A percentile compares a stretch with the other conserved stretches of the same genome.
Evolutionary conservation across 371 early-diverging fungal genomes (phyloP).

Genomic region (Lichtheimia corymbifera): DNA sequence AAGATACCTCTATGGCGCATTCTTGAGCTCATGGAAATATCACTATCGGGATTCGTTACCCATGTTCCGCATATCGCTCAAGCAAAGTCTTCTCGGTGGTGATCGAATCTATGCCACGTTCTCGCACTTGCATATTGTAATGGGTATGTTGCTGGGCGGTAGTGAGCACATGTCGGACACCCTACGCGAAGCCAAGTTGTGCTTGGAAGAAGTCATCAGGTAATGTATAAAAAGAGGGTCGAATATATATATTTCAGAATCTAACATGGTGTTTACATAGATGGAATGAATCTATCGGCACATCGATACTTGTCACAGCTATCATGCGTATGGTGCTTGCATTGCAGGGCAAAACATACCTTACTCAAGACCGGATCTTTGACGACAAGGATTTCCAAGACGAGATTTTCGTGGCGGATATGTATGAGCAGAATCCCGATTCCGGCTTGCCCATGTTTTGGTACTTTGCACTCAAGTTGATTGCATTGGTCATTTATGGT

Average conservation of each 20-base stretch:
- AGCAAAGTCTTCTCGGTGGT: conserved; percentile 43
- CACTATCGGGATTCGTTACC: conserved; percentile 39
- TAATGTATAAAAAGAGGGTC: background rate
- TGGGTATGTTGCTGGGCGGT: conserved; percentile 33
- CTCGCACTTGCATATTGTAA: conserved; percentile 36
- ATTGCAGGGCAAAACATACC: conserved; percentile 41
- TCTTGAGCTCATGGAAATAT: conserved; percentile 40
- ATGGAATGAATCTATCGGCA: conserved; percentile 27
- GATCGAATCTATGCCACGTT: conserved; percentile 46
- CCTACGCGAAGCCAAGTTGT: conserved; percentile 36
- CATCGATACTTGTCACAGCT: conserved; percentile 26
- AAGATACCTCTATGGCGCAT: conserved; percentile 34
- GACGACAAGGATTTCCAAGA: conserved; percentile 42
- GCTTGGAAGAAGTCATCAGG: conserved; percentile 30
- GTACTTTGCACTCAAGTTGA: conserved; percentile 36
- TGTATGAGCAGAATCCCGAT: conserved; percentile 18
- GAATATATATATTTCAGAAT: background rate
- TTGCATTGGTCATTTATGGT: conserved; percentile 30
- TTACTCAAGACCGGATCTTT: conserved; percentile 31
- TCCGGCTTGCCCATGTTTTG: conserved; percentile 27
- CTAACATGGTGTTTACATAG: conserved; percentile 1
- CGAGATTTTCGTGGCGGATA: conserved; percentile 23
- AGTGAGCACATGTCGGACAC: conserved; percentile 33
- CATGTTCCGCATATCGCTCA: conserved; percentile 38
- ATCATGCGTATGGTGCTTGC: conserved; percentile 40